Evolutionary conservation across 1,284 basidiomycete species (phyloP).

Genomic region (Cutaneotrichosporon cyanovorans): DNA sequence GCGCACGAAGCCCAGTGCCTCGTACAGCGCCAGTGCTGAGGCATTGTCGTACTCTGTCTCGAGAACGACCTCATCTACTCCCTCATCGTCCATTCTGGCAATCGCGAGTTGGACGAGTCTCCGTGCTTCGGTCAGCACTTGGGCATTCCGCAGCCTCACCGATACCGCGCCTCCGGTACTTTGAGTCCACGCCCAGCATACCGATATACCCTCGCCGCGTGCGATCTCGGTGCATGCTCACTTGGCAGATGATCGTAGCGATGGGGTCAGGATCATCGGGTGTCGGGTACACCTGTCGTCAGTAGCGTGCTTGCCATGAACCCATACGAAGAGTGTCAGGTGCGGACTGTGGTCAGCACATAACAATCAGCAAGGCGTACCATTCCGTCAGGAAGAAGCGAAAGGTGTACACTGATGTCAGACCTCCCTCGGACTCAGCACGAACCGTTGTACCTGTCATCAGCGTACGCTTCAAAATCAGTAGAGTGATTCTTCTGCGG

Average conservation of each 20-base stretch:
- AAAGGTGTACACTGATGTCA: conserved; percentile 42
- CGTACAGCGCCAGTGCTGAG: conserved; percentile 79
- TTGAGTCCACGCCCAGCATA: conserved; percentile 82
- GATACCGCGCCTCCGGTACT: conserved; percentile 79
- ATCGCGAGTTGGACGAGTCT: conserved; percentile 70
- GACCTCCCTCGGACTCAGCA: background rate
- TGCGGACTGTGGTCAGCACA: conserved; percentile 71
- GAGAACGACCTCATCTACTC: conserved; percentile 86
- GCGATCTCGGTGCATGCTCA: conserved; percentile 69
- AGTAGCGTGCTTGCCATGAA: background rate
- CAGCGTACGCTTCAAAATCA: background rate
- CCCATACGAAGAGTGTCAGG: conserved; percentile 70
- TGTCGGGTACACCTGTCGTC: conserved; percentile 21
- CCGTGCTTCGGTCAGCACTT: conserved; percentile 47
- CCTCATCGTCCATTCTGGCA: conserved; percentile 66
- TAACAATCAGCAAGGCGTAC: conserved; percentile 47
- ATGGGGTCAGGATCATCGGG: conserved; percentile 51
- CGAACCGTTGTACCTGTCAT: conserved; percentile 10
- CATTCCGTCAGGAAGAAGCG: conserved; percentile 92
- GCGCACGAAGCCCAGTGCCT: conserved; percentile 84
- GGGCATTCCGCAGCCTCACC: conserved; percentile 28
- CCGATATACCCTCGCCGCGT: conserved; percentile 91
- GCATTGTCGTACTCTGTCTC: conserved; percentile 95
- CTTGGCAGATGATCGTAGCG: conserved; percentile 92
- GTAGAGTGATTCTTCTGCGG: background rate